Evolutionary conservation across 495 filamentous ascomycete genomes (phyloP).

Genomic region (Penicillium goetzii): DNA sequence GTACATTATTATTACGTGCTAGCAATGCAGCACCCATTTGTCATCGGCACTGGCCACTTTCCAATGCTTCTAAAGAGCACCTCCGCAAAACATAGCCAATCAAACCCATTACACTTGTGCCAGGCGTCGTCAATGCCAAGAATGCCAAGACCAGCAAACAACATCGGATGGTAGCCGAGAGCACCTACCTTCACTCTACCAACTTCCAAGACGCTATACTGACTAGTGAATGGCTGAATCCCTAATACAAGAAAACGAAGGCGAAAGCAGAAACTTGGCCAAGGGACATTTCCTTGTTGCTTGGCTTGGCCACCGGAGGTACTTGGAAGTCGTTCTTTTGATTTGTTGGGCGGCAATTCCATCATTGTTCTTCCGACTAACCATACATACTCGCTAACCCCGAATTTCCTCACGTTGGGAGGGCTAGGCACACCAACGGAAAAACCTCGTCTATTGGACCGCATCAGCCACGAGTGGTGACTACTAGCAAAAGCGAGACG

Average conservation of each 20-base stretch:
- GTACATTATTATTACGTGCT: not conserved
- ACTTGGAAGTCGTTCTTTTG: not conserved
- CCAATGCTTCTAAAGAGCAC: not conserved
- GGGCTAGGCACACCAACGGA: not conserved
- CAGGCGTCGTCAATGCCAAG: conserved; percentile 13
- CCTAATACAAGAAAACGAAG: not conserved
- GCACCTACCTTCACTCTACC: not conserved
- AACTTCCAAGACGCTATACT: not conserved
- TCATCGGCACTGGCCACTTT: not conserved
- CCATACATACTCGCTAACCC: not conserved
- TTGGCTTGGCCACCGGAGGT: not conserved
- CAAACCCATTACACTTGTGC: not conserved
- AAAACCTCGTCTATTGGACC: not conserved
- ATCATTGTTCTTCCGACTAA: not conserved
- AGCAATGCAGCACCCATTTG: not conserved
- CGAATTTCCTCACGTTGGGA: not conserved
- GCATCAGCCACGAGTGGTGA: not conserved
- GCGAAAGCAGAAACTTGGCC: not conserved
- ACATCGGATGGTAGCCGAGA: conserved; percentile 14
- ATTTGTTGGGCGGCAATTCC: not conserved
- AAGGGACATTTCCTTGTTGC: not conserved
- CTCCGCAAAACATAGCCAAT: conserved; percentile 28
- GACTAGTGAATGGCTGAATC: not conserved
- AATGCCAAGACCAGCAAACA: conserved; percentile 14
- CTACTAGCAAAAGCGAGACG: not conserved